phyloP scores from a whole-genome alignment of 768 basidiomycete genomes.

The Coprinellus aureogranulatus region DNA sequence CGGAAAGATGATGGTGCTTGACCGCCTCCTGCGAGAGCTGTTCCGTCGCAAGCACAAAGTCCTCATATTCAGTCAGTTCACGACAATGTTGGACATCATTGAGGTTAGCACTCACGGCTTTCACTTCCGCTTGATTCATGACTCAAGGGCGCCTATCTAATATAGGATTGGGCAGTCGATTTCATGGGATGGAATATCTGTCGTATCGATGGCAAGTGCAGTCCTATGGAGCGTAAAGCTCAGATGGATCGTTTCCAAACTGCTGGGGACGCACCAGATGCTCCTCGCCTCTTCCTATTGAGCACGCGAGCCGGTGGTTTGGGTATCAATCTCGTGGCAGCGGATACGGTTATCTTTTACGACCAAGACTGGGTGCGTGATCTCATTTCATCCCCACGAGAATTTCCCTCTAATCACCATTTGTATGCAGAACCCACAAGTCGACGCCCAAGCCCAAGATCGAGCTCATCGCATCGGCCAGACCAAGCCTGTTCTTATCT shows the following conservation, averaged over 20 bases:
- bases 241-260: slow-evolving; percentile 85
- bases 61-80: slow-evolving; percentile 89
- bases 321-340: slow-evolving; percentile 77
- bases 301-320: slow-evolving; percentile 79
- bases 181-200: slow-evolving; percentile 82
- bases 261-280: slow-evolving; percentile 57
- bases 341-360: slow-evolving; percentile 92
- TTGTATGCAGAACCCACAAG: slow-evolving; percentile 76
- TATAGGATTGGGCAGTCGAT: slow-evolving; percentile 82
- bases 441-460: slow-evolving; percentile 95
- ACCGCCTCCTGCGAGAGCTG: slow-evolving; percentile 79
- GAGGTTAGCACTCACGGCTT: slow-evolving; percentile 73
- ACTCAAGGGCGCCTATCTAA: background rate
- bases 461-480: slow-evolving; percentile 96
- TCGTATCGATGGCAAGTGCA: slow-evolving; percentile 87
- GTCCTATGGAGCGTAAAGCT: slow-evolving; percentile 75
- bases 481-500: slow-evolving; percentile 85
- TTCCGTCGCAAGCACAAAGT: slow-evolving; percentile 82
- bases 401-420: background rate
- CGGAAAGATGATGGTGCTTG: slow-evolving; percentile 97
- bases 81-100: slow-evolving; percentile 93
- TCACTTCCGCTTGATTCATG: background rate
- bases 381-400: background rate
- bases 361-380: slow-evolving; percentile 82
- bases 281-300: slow-evolving; percentile 74